Base-by-base conservation (phyloP, 441 rosid species). In the Cnidoscolus chayamansa region DNA sequence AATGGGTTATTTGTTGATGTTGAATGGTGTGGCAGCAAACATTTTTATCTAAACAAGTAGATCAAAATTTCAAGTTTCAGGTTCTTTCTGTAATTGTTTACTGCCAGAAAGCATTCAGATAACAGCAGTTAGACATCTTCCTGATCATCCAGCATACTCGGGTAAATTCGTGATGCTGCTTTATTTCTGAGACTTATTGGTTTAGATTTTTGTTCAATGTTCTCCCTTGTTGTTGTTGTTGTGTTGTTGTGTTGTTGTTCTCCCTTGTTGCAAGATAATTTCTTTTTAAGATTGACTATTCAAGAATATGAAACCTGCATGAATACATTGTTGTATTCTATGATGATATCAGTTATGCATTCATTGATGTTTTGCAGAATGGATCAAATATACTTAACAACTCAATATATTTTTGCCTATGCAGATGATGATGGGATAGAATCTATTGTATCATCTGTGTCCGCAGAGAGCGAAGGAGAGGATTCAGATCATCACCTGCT, bases 21-120 rank as follows among this genome's bases (percentile, higher is more conserved):
- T 53, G 45, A 77, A 69, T 32, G 47, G 8, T 15, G 2, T n/a
- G 49, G 48, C 30, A 37, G 56, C 62, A 48, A 20, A 19, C 59
- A 71, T 15, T 48, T 15, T 57, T 58, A 65, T 65, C 81, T 82
- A 51, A 78, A 59, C 35, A 13, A 57, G 19, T 16, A n/a, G 63
- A 62, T 55, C 54, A n/a, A 31, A 25, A 1, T 79, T 76, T 68
- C 40, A 73, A 50, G 78, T 86, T 87, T 86, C 88, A 95, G 98
- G 98, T 85, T 87, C 97, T 48, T 93, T 90, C 82, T 96, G 97
- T 78, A 91, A 88, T 81, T 96, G 97, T 80, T 84, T 96, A 73
- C 84, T 95, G 71, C 98, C 97, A 45, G 94, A 91, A 75, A 93
- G 87, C 84, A 86, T 96, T 80, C 98, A 90, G 82, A 84, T 89